Percentiles rank a stretch among this genome's conserved stretches.
These are phyloP conservation scores for Colletotrichum coccodes DNA, from an alignment of 2,329 filamentous ascomycete genomes.

Conservation along the genomic window DNA sequence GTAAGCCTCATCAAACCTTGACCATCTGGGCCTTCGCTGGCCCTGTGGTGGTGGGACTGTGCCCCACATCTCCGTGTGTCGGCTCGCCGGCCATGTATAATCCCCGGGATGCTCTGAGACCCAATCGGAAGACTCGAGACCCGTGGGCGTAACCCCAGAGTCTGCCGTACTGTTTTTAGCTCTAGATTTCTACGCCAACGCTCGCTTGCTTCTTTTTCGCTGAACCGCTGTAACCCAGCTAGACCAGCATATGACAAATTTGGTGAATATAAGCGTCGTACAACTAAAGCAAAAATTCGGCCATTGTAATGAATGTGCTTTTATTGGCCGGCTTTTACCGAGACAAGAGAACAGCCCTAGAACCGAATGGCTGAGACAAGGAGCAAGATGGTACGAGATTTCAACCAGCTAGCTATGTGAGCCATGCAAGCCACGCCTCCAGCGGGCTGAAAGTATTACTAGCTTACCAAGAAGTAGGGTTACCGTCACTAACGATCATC, in stretches of 20 bases:
- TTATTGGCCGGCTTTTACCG: neutral
- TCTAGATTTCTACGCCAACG: too few relatives aligned
- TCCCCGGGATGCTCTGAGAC: neutral
- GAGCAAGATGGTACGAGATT: neutral
- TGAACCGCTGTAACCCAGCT: too few relatives aligned
- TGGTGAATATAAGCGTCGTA: too few relatives aligned
- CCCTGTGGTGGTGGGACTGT: neutral
- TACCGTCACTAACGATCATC: neutral
- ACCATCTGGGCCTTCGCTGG: neutral
- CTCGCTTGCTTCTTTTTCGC: too few relatives aligned
- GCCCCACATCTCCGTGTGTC: neutral
- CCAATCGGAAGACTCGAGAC: neutral
- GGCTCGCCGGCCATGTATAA: too few relatives aligned
- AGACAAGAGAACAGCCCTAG: neutral
- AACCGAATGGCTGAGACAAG: neutral
- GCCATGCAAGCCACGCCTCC: too few relatives aligned
- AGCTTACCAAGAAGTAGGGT: neutral
- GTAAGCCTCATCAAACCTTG: constrained; percentile 6
- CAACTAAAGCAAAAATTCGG: too few relatives aligned
- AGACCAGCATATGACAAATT: too few relatives aligned
- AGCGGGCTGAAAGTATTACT: neutral
- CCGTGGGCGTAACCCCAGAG: too few relatives aligned
- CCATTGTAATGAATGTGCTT: neutral
- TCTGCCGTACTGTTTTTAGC: too few relatives aligned
- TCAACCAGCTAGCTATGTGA: neutral